These are phyloP conservation scores for Vitis rupestris DNA, from an alignment of 164 flowering plant genomes.

Conservation along the genomic window DNA sequence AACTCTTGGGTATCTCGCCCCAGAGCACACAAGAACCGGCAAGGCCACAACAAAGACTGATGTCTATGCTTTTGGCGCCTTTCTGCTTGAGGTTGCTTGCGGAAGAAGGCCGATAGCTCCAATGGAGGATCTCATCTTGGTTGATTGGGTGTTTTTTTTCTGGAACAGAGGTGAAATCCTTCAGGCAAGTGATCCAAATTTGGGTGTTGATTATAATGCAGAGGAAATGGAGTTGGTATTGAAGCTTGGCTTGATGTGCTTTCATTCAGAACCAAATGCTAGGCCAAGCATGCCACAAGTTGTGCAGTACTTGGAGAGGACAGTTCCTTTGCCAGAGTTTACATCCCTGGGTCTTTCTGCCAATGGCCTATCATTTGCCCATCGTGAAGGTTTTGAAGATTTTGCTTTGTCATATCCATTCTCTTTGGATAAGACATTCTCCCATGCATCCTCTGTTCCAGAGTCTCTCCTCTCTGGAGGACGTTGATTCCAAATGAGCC, in stretches of 20 bases:
- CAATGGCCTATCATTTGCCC: not conserved
- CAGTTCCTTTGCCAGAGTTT: slow-evolving; percentile 11
- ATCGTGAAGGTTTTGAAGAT: slow-evolving; percentile 21
- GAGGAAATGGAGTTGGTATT: slow-evolving; percentile 25
- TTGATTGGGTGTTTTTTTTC: slow-evolving; percentile 22
- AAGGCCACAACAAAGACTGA: slow-evolving; percentile 21
- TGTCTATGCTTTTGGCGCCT: slow-evolving; percentile 29
- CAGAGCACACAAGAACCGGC: slow-evolving; percentile 21
- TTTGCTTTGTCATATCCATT: slow-evolving; percentile 14
- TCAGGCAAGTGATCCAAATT: slow-evolving; percentile 10
- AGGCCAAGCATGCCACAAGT: slow-evolving; percentile 30
- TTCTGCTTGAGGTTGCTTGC: slow-evolving; percentile 27
- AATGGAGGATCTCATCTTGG: slow-evolving; percentile 12
- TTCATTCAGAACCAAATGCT: slow-evolving; percentile 2
- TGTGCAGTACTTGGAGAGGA: slow-evolving; percentile 18
- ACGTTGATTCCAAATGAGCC: slow-evolving; percentile 8
- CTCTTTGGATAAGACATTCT: slow-evolving; percentile 6
- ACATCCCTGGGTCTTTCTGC: not conserved
- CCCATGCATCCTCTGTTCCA: slow-evolving; percentile 5
- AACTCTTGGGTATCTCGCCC: slow-evolving; percentile 27
- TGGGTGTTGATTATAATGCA: slow-evolving; percentile 1
- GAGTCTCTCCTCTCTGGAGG: slow-evolving; percentile 14
- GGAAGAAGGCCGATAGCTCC: slow-evolving; percentile 23
- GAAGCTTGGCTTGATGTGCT: slow-evolving; percentile 30
- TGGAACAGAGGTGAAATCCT: slow-evolving; percentile 14